Base-by-base conservation (phyloP, 805 yeast genomes). In the Pichia nanzhaoensis region DNA sequence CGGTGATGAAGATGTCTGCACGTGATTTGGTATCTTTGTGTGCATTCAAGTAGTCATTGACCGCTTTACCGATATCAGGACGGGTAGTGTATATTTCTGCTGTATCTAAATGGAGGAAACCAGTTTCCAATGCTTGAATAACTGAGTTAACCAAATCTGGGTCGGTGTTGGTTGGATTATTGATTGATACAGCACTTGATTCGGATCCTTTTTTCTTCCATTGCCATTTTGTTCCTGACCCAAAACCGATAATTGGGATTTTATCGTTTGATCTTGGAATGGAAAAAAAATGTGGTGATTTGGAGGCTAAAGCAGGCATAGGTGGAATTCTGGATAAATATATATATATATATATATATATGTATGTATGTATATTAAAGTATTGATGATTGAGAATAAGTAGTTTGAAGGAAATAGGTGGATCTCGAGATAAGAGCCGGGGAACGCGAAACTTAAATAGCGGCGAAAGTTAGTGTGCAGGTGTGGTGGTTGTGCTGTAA, bases 21-120 rank as follows among this genome's bases (percentile, higher is more conserved):
- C 87, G 42, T 24, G 28, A 24, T 24, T 13, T 17, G 67, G 38
- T 59, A 49, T 13, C 64, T 45, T 7, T 70, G n/a, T 37, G 37
- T 16, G 39, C 37, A 2, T 14, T 9, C 13, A 50, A 73, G 1
- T 70, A 58, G 37, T 63, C 57, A 41, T 64, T 65, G 30, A 80
- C 48, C 1, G 80, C 86, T 27, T 56, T 69, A n/a, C 80, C 84
- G 41, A 80, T 73, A 54, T 80, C 86, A 5, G 55, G 58, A 48
- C 78, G 76, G 7, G 85, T 81, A 18, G 73, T 68, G 58, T 81
- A 81, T 14, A 70, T 63, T 51, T 81, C 84, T 1, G 87, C 86
- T 3, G 82, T 78, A 55, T 81, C 88, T 33, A 81, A 60, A 57
- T 80, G 86, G 32, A 60, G 67, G 58, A 74, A 76, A 0, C 85